These are phyloP conservation scores for Colletotrichum orchidophilum DNA, from an alignment of 2,329 filamentous ascomycete genomes.

Conservation along the genomic window DNA sequence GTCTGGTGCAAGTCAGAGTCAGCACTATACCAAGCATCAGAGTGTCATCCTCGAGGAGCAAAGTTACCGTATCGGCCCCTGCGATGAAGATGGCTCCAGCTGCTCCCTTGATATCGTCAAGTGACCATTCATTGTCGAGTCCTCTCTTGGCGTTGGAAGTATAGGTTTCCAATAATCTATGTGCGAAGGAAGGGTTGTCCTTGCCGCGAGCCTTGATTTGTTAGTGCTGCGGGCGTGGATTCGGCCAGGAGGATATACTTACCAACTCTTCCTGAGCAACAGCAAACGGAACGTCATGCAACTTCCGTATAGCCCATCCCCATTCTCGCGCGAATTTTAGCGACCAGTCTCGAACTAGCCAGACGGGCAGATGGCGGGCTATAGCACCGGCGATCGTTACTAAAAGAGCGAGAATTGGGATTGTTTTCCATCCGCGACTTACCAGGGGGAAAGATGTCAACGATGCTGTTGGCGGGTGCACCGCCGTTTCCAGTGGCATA, in stretches of 20 bases:
- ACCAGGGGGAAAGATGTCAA: slow-evolving; percentile 58
- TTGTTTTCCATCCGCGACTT: slow-evolving; percentile 20
- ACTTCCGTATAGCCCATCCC: slow-evolving; percentile 45
- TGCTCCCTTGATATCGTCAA: slow-evolving; percentile 57
- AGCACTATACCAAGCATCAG: slow-evolving; percentile 12
- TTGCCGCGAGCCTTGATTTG: slow-evolving; percentile 26
- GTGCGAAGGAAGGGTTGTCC: slow-evolving; percentile 31
- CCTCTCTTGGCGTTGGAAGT: slow-evolving; percentile 21
- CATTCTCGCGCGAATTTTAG: slow-evolving; percentile 45
- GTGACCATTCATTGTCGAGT: slow-evolving; percentile 27
- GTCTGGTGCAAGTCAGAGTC: slow-evolving; percentile 47
- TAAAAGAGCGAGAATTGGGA: slow-evolving; percentile 31
- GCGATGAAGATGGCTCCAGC: slow-evolving; percentile 58
- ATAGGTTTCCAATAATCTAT: slow-evolving; percentile 28
- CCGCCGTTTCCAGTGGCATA: slow-evolving; percentile 42
- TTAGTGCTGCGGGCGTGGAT: slow-evolving; percentile 26
- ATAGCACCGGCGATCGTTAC: slow-evolving; percentile 36
- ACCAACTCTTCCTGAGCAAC: slow-evolving; percentile 41
- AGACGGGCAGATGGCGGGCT: slow-evolving; percentile 52
- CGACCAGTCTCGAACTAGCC: slow-evolving; percentile 43
- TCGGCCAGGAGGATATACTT: slow-evolving; percentile 25
- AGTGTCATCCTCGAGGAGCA: not conserved
- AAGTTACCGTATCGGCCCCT: slow-evolving; percentile 54
- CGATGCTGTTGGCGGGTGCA: slow-evolving; percentile 47
- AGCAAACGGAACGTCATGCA: slow-evolving; percentile 45